Evolutionary conservation across 306 rosid species (phyloP).

Genomic region (Morella rubra): DNA sequence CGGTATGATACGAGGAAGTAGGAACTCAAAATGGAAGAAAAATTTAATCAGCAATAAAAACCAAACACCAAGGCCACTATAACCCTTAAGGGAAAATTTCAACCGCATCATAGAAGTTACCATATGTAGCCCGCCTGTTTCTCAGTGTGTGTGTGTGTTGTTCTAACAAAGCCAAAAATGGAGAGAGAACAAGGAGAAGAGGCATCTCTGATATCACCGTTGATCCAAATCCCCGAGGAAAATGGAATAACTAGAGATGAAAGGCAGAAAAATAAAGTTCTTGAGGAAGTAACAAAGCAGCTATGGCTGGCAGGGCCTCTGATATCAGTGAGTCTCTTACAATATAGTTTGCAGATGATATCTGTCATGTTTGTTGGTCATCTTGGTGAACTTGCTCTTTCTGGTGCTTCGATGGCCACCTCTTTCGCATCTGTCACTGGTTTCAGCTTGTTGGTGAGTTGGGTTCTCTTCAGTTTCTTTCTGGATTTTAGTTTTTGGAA

Average conservation of each 20-base stretch:
- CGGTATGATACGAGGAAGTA: no score
- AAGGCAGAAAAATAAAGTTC: constrained; percentile 17
- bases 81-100: background rate
- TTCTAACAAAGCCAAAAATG: constrained; percentile 24
- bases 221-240: constrained; percentile 40
- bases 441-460: constrained; percentile 64
- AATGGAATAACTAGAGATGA: constrained; percentile 12
- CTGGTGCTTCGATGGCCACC: constrained; percentile 75
- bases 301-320: constrained; percentile 85
- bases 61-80: background rate
- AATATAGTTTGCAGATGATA: constrained; percentile 51
- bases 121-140: background rate
- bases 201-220: constrained; percentile 31
- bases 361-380: constrained; percentile 82
- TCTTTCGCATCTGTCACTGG: constrained; percentile 78
- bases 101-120: background rate
- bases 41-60: background rate
- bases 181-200: constrained; percentile 35
- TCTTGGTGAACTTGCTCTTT: constrained; percentile 57
- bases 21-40: no score
- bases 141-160: background rate
- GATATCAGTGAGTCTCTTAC: constrained; percentile 45
- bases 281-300: constrained; percentile 68
- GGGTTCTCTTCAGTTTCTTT: background rate
- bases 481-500: background rate